phyloP scores from a whole-genome alignment of 106 monocot species.

The Dendrobium officinale region DNA sequence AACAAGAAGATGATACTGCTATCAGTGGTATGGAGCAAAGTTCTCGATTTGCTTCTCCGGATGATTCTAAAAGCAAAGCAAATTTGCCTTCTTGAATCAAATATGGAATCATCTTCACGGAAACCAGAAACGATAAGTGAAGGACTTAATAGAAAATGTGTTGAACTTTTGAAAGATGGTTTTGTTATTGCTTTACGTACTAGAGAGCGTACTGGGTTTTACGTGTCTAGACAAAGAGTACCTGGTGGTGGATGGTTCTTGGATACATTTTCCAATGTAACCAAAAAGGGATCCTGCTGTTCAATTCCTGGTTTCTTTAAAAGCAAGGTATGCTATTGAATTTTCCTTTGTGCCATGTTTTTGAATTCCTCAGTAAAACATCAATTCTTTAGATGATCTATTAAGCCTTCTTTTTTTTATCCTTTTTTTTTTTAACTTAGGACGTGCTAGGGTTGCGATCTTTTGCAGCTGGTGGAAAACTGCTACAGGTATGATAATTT shows the following conservation, averaged over 20 bases:
- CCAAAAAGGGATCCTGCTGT: constrained; percentile 93
- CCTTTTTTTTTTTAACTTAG: constrained; percentile 17
- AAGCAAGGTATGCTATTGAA: constrained; percentile 51
- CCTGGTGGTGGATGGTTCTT: constrained; percentile 80
- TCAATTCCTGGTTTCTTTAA: constrained; percentile 68
- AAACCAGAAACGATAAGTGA: constrained; percentile 11
- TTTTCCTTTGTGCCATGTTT: not conserved
- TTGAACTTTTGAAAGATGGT: constrained; percentile 65
- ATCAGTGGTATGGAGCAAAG: constrained; percentile 67
- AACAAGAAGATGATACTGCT: constrained; percentile 59
- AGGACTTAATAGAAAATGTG: constrained; percentile 23
- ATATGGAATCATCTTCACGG: constrained; percentile 47
- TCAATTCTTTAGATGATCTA: not conserved
- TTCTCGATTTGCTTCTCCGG: constrained; percentile 89
- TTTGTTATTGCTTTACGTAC: constrained; percentile 67
- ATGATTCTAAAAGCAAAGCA: constrained; percentile 75
- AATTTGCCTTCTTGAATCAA: constrained; percentile 44
- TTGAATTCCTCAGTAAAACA: not conserved
- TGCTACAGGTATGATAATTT: constrained; percentile 59
- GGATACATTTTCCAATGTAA: constrained; percentile 66
- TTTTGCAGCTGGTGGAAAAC: constrained; percentile 85
- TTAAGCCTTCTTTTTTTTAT: not conserved
- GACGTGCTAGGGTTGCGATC: constrained; percentile 81
- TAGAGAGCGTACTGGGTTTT: constrained; percentile 46
- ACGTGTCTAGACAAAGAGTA: constrained; percentile 69